Evolutionary conservation across 73 alveolate genomes (phyloP).

Genomic region (Durusdinium trenchii): DNA sequence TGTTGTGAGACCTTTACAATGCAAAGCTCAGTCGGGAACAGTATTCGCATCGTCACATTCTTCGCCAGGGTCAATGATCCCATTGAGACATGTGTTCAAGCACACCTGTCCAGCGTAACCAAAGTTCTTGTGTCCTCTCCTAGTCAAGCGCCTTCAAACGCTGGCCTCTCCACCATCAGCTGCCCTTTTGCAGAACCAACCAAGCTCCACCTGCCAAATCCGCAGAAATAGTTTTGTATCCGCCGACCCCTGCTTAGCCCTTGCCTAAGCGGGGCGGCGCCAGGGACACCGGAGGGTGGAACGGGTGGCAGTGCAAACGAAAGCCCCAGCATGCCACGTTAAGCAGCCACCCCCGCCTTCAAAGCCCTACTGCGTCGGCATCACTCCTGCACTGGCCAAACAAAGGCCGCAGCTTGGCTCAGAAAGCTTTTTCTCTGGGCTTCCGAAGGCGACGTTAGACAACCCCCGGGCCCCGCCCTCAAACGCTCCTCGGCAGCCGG

Average conservation of each 20-base stretch:
- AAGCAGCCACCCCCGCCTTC: too few relatives aligned
- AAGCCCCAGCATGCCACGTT: too few relatives aligned
- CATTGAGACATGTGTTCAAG: constrained; percentile 64
- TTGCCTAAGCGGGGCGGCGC: too few relatives aligned
- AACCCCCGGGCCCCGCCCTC: neutral
- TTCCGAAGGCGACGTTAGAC: neutral
- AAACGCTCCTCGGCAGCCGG: too few relatives aligned
- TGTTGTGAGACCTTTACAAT: too few relatives aligned
- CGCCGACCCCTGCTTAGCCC: too few relatives aligned
- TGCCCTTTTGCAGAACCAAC: constrained; percentile 86
- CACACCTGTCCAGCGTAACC: constrained; percentile 27
- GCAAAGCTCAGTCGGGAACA: constrained; percentile 28
- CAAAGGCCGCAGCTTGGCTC: too few relatives aligned
- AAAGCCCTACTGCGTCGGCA: too few relatives aligned
- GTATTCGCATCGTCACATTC: constrained; percentile 94
- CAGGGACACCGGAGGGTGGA: too few relatives aligned
- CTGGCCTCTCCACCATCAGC: constrained; percentile 22
- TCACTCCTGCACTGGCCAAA: too few relatives aligned
- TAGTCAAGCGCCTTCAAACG: neutral
- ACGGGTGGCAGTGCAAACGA: too few relatives aligned
- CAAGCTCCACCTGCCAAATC: constrained; percentile 81
- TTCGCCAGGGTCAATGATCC: constrained; percentile 87
- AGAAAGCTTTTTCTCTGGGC: too few relatives aligned
- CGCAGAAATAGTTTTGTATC: neutral
- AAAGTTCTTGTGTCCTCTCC: neutral